A percentile compares a stretch with the other conserved stretches of the same genome.
phyloP scores from a whole-genome alignment of 2,329 filamentous ascomycete species.

The Ceratocystiopsis sp. region DNA sequence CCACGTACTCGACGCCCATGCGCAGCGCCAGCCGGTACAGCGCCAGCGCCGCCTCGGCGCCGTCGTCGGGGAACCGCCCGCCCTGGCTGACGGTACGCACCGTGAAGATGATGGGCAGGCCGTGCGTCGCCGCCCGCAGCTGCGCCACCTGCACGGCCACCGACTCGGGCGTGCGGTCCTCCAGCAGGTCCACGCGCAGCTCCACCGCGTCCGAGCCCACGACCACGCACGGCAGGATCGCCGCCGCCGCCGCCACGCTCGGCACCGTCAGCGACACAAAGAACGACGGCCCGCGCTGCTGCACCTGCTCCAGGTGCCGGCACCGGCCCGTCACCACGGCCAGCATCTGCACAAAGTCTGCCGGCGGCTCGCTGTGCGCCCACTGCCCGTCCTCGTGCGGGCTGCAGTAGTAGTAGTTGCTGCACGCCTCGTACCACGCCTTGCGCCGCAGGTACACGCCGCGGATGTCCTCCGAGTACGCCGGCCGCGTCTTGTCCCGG shows the following conservation, averaged over 20 bases:
- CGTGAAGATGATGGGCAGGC: constrained; percentile 70
- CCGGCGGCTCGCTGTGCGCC: constrained; percentile 26
- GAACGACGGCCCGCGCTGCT: constrained; percentile 61
- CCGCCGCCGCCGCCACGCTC: constrained; percentile 44
- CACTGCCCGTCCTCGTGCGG: constrained; percentile 35
- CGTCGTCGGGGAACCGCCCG: constrained; percentile 68
- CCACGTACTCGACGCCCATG: constrained; percentile 80
- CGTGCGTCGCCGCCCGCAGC: constrained; percentile 45
- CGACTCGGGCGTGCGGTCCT: constrained; percentile 59
- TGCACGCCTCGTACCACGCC: constrained; percentile 81
- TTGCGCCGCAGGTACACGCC: constrained; percentile 79
- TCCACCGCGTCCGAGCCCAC: constrained; percentile 89
- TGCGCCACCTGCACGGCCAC: constrained; percentile 68
- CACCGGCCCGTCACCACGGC: constrained; percentile 48
- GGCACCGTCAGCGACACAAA: constrained; percentile 85
- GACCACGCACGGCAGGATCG: constrained; percentile 52
- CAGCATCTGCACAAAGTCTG: constrained; percentile 60
- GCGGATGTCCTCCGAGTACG: constrained; percentile 84
- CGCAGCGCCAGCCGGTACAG: constrained; percentile 67
- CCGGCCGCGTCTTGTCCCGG: constrained; percentile 76
- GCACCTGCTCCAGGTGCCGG: constrained; percentile 34
- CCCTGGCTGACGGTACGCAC: constrained; percentile 74
- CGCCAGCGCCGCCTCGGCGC: constrained; percentile 49
- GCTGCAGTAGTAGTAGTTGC: constrained; percentile 86
- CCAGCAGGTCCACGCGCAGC: constrained; percentile 76